Conservation (phyloP, 805 yeast genomes). For the Blastobotrys peoriensis region DNA sequence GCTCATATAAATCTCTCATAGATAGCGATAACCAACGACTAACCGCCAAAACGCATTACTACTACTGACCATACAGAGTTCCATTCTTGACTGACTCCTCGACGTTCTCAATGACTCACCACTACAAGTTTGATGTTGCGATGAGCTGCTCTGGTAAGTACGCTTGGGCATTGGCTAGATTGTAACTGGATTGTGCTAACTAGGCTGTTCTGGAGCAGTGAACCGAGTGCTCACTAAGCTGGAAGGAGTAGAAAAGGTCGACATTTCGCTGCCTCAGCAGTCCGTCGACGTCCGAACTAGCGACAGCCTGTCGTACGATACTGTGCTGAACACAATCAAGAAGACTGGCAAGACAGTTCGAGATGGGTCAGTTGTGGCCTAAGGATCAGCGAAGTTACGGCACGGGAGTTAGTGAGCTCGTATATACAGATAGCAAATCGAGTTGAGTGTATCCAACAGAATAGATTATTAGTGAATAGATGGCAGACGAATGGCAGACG, state of each 20-base stretch:
- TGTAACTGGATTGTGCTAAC: not conserved
- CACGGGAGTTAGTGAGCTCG: too few relatives aligned
- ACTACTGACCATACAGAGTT: too few relatives aligned
- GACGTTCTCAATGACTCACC: conserved; percentile 31
- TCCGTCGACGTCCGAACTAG: conserved; percentile 69
- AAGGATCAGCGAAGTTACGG: conserved; percentile 10
- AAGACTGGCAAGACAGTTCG: conserved; percentile 87
- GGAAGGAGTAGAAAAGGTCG: conserved; percentile 67
- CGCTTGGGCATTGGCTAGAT: not conserved
- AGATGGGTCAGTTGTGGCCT: conserved; percentile 52
- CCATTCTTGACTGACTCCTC: too few relatives aligned
- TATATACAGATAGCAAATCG: too few relatives aligned
- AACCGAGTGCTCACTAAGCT: conserved; percentile 64
- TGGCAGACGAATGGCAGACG: too few relatives aligned
- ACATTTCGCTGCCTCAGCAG: conserved; percentile 75
- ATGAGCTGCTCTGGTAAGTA: conserved; percentile 70
- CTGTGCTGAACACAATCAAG: conserved; percentile 70
- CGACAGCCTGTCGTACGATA: conserved; percentile 55
- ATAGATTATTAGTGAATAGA: too few relatives aligned
- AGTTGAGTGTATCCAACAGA: too few relatives aligned
- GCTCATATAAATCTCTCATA: too few relatives aligned
- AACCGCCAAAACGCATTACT: too few relatives aligned
- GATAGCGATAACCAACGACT: too few relatives aligned
- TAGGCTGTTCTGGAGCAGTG: conserved; percentile 82
- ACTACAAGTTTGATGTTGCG: conserved; percentile 73